A percentile compares a stretch with the other conserved stretches of the same genome.
phyloP scores from a whole-genome alignment of 1,284 basidiomycete species.

The Inonotus hispidus region DNA sequence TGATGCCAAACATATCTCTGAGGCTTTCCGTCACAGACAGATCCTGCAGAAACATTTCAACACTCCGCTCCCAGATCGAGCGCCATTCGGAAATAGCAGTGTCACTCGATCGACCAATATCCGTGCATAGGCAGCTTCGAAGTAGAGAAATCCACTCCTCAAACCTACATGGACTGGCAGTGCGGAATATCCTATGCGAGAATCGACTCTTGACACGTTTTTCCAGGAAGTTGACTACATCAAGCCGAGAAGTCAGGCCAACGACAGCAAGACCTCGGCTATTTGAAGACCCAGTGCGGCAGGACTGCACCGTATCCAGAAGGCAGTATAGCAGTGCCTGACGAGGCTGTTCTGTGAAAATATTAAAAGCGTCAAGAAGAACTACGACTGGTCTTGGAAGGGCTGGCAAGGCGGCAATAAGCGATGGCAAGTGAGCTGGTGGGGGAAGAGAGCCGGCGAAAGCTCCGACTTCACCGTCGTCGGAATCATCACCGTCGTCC shows the following conservation, averaged over 20 bases:
- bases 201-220: constrained; percentile 96
- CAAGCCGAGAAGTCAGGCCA: constrained; percentile 78
- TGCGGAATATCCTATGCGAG: constrained; percentile 82
- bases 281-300: constrained; percentile 42
- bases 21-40: constrained; percentile 38
- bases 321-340: constrained; percentile 88
- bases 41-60: constrained; percentile 53
- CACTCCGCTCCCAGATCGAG: constrained; percentile 50
- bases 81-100: constrained; percentile 41
- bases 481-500: constrained; percentile 35
- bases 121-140: constrained; percentile 36
- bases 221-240: constrained; percentile 85
- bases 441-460: constrained; percentile 38
- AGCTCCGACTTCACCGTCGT: constrained; percentile 26
- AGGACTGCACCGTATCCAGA: constrained; percentile 75
- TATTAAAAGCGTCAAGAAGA: constrained; percentile 85
- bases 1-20: constrained; percentile 59
- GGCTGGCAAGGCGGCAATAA: constrained; percentile 74
- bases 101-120: not conserved
- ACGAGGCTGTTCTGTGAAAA: constrained; percentile 84
- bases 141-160: constrained; percentile 47
- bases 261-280: constrained; percentile 75
- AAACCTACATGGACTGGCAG: constrained; percentile 51
- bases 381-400: constrained; percentile 77
- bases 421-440: constrained; percentile 72